These are phyloP conservation scores for Amylocarpus encephaloides DNA, from an alignment of 2,329 filamentous ascomycete species.

Conservation along the genomic window DNA sequence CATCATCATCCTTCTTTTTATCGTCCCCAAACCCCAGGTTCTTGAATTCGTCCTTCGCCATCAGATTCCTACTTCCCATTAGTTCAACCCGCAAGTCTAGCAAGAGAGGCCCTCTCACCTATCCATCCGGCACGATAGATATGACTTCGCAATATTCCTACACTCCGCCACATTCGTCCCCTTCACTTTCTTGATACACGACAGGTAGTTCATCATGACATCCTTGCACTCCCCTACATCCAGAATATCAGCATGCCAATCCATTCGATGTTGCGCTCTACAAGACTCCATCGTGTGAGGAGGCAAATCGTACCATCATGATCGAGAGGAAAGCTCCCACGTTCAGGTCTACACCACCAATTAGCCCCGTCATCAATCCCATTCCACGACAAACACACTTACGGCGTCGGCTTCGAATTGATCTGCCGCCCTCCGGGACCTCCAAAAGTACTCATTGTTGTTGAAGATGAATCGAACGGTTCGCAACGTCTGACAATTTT, in stretches of 20 bases:
- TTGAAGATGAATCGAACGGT: not conserved
- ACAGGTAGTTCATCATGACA: conserved; percentile 78
- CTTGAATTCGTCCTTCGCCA: conserved; percentile 65
- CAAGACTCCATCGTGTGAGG: not conserved
- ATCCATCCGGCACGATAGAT: conserved; percentile 91
- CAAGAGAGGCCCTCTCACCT: conserved; percentile 53
- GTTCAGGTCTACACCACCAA: conserved; percentile 61
- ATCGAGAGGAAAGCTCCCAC: conserved; percentile 93
- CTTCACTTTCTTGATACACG: conserved; percentile 76
- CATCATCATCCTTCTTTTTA: not conserved
- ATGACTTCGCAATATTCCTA: conserved; percentile 77
- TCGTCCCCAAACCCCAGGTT: not conserved
- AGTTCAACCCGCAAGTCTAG: not conserved
- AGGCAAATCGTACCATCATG: conserved; percentile 60
- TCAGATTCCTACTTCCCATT: conserved; percentile 60
- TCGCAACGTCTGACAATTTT: not conserved
- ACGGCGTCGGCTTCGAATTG: conserved; percentile 65
- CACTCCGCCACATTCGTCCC: conserved; percentile 86
- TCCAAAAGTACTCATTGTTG: conserved; percentile 58
- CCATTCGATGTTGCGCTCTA: not conserved
- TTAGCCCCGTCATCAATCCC: conserved; percentile 1
- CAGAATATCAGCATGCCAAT: conserved; percentile 5
- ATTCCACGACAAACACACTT: conserved; percentile 32
- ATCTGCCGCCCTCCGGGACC: conserved; percentile 60
- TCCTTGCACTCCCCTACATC: conserved; percentile 79